Evolutionary conservation across 371 early-diverging fungal genomes (phyloP).

Genomic region (Chytridium lagenaria): DNA sequence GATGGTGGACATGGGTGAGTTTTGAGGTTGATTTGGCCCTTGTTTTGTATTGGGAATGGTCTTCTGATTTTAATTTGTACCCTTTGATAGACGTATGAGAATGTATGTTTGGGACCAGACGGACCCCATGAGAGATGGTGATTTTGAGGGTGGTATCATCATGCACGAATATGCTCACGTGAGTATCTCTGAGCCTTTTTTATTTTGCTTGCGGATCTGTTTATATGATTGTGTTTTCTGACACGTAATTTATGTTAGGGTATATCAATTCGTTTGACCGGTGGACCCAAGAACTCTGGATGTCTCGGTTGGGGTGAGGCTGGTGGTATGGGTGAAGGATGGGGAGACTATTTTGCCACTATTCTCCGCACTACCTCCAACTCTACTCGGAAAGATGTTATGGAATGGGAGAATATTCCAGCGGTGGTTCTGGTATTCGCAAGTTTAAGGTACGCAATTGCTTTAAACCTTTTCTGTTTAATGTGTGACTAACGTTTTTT

Average conservation of each 20-base stretch:
- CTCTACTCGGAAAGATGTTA: slow-evolving; percentile 68
- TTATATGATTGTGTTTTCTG: slow-evolving; percentile 62
- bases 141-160: slow-evolving; percentile 90
- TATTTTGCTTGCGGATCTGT: neutral
- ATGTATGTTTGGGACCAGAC: slow-evolving; percentile 89
- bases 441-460: slow-evolving; percentile 60
- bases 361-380: slow-evolving; percentile 73
- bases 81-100: slow-evolving; percentile 11
- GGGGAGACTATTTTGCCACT: slow-evolving; percentile 95
- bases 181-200: neutral
- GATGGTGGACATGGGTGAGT: slow-evolving; percentile 90
- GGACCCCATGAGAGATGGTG: slow-evolving; percentile 86
- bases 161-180: slow-evolving; percentile 58
- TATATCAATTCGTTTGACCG: slow-evolving; percentile 88
- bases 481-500: neutral
- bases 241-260: slow-evolving; percentile 70
- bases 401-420: slow-evolving; percentile 85
- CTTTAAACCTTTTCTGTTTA: neutral
- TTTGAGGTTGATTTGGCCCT: slow-evolving; percentile 87
- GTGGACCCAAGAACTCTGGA: slow-evolving; percentile 88
- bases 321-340: slow-evolving; percentile 93
- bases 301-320: slow-evolving; percentile 94
- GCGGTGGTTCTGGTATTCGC: slow-evolving; percentile 85
- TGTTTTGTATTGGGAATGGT: slow-evolving; percentile 94
- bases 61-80: slow-evolving; percentile 1